Evolutionary conservation across 495 filamentous ascomycete genomes (phyloP).

Genomic region (Podospora fimiseda): DNA sequence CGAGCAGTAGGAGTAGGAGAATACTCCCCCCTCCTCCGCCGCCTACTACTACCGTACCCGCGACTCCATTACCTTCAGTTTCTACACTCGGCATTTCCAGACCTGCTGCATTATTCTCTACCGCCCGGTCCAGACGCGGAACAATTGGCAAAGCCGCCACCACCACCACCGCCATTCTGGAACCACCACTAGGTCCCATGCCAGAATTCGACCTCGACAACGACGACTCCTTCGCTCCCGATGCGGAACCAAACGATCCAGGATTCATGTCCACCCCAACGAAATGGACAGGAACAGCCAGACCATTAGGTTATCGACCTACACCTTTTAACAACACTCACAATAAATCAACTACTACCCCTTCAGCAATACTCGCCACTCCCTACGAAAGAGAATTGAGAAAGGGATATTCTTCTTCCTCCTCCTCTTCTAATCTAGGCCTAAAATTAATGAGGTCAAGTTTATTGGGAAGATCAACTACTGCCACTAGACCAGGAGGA

Average conservation of each 20-base stretch:
- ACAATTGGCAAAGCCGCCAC: too few relatives aligned
- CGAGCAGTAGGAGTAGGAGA: too few relatives aligned
- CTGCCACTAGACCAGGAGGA: not conserved
- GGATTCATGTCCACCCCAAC: constrained; percentile 33
- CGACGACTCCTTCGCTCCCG: constrained; percentile 13
- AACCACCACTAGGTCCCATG: constrained; percentile 19
- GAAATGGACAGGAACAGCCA: constrained; percentile 17
- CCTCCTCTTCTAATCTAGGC: not conserved
- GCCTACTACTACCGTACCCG: too few relatives aligned
- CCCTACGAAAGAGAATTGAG: constrained; percentile 26
- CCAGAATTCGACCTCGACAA: constrained; percentile 29
- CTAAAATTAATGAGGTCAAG: not conserved
- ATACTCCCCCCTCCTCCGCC: too few relatives aligned
- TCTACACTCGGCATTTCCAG: too few relatives aligned
- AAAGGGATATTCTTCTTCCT: constrained; percentile 10
- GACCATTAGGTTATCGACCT: constrained; percentile 12
- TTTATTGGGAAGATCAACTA: constrained; percentile 3
- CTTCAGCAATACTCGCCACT: constrained; percentile 24
- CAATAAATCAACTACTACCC: constrained; percentile 30
- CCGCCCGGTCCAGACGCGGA: too few relatives aligned
- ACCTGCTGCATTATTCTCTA: too few relatives aligned
- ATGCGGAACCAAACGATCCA: constrained; percentile 12
- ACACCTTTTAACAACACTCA: not conserved
- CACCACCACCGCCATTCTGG: too few relatives aligned
- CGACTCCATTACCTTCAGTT: too few relatives aligned